phyloP scores from a whole-genome alignment of 2,329 filamentous ascomycete species.

The Lizonia empirigonia region DNA sequence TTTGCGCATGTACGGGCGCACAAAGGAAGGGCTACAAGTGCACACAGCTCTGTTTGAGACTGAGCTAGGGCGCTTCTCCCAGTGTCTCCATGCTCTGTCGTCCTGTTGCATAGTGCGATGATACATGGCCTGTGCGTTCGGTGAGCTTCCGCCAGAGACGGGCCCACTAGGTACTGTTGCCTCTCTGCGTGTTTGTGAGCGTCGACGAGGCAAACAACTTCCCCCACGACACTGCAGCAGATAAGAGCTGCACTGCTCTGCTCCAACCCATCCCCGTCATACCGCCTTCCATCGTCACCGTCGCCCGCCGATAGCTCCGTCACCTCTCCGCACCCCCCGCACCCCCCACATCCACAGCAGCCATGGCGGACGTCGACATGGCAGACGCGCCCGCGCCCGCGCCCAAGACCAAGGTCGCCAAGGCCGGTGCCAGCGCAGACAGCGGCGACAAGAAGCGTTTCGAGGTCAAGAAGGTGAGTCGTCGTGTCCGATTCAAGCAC shows the following conservation, averaged over 20 bases:
- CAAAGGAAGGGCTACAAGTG: no score
- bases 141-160: slow-evolving; percentile 9
- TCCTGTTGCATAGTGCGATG: no score
- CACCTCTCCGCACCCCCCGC: slow-evolving; percentile 24
- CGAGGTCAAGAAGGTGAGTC: slow-evolving; percentile 92
- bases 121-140: slow-evolving; percentile 12
- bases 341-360: slow-evolving; percentile 28
- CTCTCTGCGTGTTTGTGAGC: slow-evolving; percentile 3
- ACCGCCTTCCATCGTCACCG: neutral
- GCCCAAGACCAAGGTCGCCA: slow-evolving; percentile 58
- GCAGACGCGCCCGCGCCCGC: slow-evolving; percentile 77
- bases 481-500: slow-evolving; percentile 4
- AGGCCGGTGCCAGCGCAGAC: slow-evolving; percentile 58
- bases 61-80: neutral
- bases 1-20: neutral
- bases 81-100: neutral
- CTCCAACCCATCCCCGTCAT: neutral
- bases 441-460: slow-evolving; percentile 85
- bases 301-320: neutral
- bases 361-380: slow-evolving; percentile 97
- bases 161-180: slow-evolving; percentile 16
- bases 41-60: no score
- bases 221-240: neutral
- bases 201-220: slow-evolving; percentile 3
- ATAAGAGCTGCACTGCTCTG: slow-evolving; percentile 5